Percentiles rank a stretch among this genome's conserved stretches.
Conservation (phyloP, 176 grass and related monocot genomes). For the Hordeum marinum region DNA sequence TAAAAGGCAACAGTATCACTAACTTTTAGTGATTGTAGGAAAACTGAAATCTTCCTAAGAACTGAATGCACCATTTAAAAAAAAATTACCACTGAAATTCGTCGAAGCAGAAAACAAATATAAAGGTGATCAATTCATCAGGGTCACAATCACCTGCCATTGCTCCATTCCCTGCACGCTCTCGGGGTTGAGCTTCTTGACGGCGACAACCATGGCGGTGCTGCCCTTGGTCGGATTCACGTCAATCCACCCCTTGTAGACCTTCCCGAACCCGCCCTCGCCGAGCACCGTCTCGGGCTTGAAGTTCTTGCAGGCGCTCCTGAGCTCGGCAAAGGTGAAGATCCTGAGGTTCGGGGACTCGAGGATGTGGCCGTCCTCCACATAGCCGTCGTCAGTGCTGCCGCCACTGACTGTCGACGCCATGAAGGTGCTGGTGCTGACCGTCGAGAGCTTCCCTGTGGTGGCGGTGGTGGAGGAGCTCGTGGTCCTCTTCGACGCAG, state of each 20-base stretch:
- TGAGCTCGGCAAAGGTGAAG: constrained; percentile 69
- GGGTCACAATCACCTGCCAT: constrained; percentile 60
- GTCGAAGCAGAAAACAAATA: not conserved
- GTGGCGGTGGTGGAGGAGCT: constrained; percentile 57
- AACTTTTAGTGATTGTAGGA: not conserved
- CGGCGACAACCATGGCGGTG: constrained; percentile 45
- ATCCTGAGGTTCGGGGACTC: constrained; percentile 54
- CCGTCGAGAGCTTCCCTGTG: constrained; percentile 42
- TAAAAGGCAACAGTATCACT: not conserved
- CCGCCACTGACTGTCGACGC: constrained; percentile 46
- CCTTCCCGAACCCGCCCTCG: constrained; percentile 84
- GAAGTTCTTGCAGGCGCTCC: constrained; percentile 61
- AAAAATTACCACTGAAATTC: too few relatives aligned
- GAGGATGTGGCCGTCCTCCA: constrained; percentile 57
- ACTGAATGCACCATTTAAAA: not conserved
- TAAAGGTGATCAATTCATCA: not conserved
- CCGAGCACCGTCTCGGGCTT: constrained; percentile 63
- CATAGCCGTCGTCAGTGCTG: constrained; percentile 25
- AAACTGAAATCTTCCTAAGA: not conserved
- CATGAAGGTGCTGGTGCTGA: constrained; percentile 48
- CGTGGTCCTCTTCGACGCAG: constrained; percentile 54
- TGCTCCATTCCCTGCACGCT: constrained; percentile 84
- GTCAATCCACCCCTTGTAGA: constrained; percentile 91
- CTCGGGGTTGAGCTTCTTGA: constrained; percentile 93
- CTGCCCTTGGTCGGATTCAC: constrained; percentile 50